Percentiles rank a stretch among this genome's conserved stretches.
These are phyloP conservation scores for Mycena galericulata DNA, from an alignment of 768 basidiomycete genomes.

Conservation along the genomic window DNA sequence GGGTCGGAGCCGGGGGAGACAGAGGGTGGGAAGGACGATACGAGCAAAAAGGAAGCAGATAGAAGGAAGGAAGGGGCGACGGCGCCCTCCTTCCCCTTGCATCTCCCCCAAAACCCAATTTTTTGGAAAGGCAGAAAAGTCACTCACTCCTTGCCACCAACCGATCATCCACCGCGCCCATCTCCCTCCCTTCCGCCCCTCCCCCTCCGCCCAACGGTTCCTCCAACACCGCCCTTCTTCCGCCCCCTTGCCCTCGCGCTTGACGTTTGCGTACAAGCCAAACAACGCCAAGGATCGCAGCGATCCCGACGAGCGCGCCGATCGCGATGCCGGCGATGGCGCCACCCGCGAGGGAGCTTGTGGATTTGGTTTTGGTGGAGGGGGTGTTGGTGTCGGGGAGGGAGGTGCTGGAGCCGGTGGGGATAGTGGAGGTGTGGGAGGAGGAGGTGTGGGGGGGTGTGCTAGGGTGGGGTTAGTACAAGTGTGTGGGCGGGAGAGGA, in stretches of 20 bases:
- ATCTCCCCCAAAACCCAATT: no score
- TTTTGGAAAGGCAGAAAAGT: neutral
- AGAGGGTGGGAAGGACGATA: no score
- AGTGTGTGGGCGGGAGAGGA: no score
- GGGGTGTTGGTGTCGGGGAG: neutral
- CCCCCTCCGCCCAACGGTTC: neutral
- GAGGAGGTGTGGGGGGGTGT: slow-evolving; percentile 53
- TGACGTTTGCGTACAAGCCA: neutral
- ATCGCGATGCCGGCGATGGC: slow-evolving; percentile 29
- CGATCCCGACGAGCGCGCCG: neutral
- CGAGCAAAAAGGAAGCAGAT: no score
- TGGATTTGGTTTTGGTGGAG: neutral
- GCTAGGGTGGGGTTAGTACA: no score
- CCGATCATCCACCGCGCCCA: slow-evolving; percentile 2
- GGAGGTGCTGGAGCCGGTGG: neutral
- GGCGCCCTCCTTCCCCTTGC: no score
- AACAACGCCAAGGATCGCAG: slow-evolving; percentile 10
- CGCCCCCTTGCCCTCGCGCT: neutral
- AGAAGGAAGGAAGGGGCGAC: no score
- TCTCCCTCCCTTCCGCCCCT: no score
- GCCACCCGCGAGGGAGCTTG: slow-evolving; percentile 32
- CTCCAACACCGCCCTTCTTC: neutral
- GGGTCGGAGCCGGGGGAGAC: no score
- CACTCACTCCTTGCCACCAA: slow-evolving; percentile 22
- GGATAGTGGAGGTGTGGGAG: slow-evolving; percentile 51